These are phyloP conservation scores for Cubamyces lactineus DNA, from an alignment of 768 basidiomycete species.

Conservation along the genomic window DNA sequence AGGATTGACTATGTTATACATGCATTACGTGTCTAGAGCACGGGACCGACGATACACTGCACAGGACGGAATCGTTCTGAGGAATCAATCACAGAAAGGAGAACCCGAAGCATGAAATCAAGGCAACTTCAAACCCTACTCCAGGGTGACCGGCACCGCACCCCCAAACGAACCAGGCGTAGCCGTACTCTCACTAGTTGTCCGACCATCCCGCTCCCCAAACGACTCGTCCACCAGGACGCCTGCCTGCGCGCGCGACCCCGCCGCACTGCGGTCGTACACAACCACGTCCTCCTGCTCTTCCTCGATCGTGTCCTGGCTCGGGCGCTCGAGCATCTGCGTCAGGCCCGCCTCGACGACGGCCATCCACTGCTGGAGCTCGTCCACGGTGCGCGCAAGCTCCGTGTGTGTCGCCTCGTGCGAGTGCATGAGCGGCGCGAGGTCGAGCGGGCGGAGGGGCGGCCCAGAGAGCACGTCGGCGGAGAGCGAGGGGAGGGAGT, in stretches of 20 bases:
- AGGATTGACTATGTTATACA: slow-evolving; percentile 11
- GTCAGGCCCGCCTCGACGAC: slow-evolving; percentile 74
- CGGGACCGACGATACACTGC: slow-evolving; percentile 8
- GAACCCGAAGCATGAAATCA: neutral
- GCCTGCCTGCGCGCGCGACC: neutral
- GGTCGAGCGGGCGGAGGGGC: slow-evolving; percentile 68
- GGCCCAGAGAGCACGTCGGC: slow-evolving; percentile 41
- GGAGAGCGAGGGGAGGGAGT: slow-evolving; percentile 26
- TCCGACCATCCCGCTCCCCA: slow-evolving; percentile 7
- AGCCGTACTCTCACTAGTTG: slow-evolving; percentile 6
- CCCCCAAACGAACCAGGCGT: slow-evolving; percentile 10
- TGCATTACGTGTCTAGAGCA: slow-evolving; percentile 15
- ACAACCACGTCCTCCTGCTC: slow-evolving; percentile 41
- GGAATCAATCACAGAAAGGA: neutral
- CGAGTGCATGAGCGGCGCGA: slow-evolving; percentile 54
- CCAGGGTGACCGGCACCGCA: slow-evolving; percentile 17
- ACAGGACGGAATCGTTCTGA: neutral
- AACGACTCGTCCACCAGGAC: neutral
- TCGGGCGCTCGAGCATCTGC: slow-evolving; percentile 59
- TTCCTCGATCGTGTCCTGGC: slow-evolving; percentile 61
- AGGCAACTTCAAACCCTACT: slow-evolving; percentile 5
- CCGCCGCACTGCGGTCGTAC: slow-evolving; percentile 9
- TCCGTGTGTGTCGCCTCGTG: slow-evolving; percentile 66
- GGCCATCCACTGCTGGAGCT: slow-evolving; percentile 76
- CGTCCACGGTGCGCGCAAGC: slow-evolving; percentile 72